Percentiles rank a stretch among this genome's conserved stretches.
These are phyloP conservation scores for Tuber melanosporum DNA, from an alignment of 495 filamentous ascomycete genomes.

Conservation along the genomic window DNA sequence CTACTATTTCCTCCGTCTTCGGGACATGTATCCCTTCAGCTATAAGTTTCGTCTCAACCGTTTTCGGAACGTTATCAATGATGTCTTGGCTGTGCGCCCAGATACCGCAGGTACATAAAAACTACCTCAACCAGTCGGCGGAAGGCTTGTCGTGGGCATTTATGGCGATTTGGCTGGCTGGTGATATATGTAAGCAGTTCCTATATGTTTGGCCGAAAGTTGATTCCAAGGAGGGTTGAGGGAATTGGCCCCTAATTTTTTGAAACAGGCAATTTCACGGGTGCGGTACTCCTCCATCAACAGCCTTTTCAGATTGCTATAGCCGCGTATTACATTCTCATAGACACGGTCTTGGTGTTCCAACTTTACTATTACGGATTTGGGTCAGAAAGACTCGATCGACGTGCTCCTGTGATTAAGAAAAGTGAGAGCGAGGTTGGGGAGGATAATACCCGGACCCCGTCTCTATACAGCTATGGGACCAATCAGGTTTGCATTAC, in stretches of 20 bases:
- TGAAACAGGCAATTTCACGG: constrained; percentile 52
- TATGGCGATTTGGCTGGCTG: constrained; percentile 62
- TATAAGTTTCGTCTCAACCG: constrained; percentile 55
- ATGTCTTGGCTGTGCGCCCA: constrained; percentile 72
- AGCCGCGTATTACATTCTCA: constrained; percentile 61
- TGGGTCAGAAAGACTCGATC: constrained; percentile 1
- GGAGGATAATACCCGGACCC: constrained; percentile 27
- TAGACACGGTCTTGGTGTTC: constrained; percentile 56
- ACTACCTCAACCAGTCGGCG: constrained; percentile 59
- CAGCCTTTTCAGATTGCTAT: constrained; percentile 65
- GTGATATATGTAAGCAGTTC: constrained; percentile 51
- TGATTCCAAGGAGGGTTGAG: background rate
- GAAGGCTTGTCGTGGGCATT: constrained; percentile 65
- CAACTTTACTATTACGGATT: constrained; percentile 64
- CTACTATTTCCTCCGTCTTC: background rate
- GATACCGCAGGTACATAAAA: constrained; percentile 68
- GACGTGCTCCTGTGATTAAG: background rate
- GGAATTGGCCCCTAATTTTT: constrained; percentile 5
- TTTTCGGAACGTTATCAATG: constrained; percentile 61
- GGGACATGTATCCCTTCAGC: background rate
- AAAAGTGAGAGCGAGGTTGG: constrained; percentile 33
- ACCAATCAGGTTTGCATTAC: background rate
- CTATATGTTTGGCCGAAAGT: background rate
- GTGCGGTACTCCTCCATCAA: constrained; percentile 60
- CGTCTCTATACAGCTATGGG: background rate